These are phyloP conservation scores for Boletus rubroflammeus DNA, from an alignment of 768 basidiomycete genomes.

Conservation along the genomic window DNA sequence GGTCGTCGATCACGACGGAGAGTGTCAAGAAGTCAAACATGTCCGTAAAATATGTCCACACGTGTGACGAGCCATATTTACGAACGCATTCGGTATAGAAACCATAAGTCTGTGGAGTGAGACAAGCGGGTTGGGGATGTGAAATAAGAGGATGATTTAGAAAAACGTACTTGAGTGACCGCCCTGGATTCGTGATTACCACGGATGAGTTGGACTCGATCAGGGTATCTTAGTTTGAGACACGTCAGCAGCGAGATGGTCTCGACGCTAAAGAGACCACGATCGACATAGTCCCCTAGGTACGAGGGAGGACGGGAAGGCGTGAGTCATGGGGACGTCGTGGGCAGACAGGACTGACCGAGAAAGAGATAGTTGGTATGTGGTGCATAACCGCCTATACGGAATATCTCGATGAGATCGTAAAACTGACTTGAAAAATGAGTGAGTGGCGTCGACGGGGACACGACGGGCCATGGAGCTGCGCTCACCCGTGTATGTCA, in stretches of 20 bases:
- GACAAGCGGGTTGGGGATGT: conserved; percentile 3
- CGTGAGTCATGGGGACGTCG: conserved; percentile 1
- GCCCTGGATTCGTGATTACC: conserved; percentile 98
- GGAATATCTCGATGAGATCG: conserved; percentile 98
- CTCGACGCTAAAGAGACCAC: conserved; percentile 96
- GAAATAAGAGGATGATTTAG: neutral
- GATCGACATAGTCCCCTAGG: conserved; percentile 96
- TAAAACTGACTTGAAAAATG: conserved; percentile 85
- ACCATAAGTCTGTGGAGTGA: conserved; percentile 77
- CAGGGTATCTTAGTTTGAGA: conserved; percentile 94
- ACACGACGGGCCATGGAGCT: conserved; percentile 5
- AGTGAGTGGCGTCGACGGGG: conserved; percentile 32
- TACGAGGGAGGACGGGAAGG: neutral
- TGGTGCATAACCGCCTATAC: conserved; percentile 96
- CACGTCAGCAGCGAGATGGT: conserved; percentile 97
- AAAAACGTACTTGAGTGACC: conserved; percentile 83
- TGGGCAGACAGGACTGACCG: conserved; percentile 49
- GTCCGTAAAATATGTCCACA: conserved; percentile 99
- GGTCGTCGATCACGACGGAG: conserved; percentile 97
- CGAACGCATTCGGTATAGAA: conserved; percentile 98
- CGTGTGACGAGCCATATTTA: conserved; percentile 93
- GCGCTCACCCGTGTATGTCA: conserved; percentile 94
- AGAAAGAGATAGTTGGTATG: conserved; percentile 98
- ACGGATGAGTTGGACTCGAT: conserved; percentile 92
- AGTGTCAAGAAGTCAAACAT: conserved; percentile 99